Conservation (phyloP, 140 eudicot genomes). For the Bidens hawaiensis region DNA sequence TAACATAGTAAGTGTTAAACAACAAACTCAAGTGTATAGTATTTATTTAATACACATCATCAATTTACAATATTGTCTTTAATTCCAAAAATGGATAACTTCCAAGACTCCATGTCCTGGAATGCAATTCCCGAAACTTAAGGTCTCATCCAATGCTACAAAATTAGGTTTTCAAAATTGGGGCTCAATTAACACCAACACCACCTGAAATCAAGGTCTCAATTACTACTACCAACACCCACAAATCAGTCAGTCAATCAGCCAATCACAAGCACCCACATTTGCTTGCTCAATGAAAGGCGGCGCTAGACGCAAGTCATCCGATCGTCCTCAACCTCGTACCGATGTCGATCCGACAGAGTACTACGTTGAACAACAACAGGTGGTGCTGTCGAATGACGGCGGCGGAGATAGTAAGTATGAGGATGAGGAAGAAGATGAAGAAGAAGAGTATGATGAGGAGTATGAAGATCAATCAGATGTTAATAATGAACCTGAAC, state of each 20-base stretch:
- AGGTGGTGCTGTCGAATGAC: constrained; percentile 22
- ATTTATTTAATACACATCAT: too few relatives aligned
- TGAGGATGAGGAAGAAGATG: constrained; percentile 35
- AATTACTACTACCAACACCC: neutral
- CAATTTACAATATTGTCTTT: too few relatives aligned
- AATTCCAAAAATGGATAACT: too few relatives aligned
- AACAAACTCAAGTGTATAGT: too few relatives aligned
- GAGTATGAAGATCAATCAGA: constrained; percentile 30
- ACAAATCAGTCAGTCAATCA: too few relatives aligned
- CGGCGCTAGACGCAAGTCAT: constrained; percentile 21
- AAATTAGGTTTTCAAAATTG: constrained; percentile 23
- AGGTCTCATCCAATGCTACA: too few relatives aligned
- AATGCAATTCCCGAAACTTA: neutral
- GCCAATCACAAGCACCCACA: neutral
- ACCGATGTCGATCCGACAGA: constrained; percentile 12
- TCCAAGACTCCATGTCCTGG: neutral
- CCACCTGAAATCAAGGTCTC: constrained; percentile 7
- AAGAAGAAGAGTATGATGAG: constrained; percentile 32
- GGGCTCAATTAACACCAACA: constrained; percentile 18
- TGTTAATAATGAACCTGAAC: constrained; percentile 23
- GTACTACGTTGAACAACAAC: constrained; percentile 15
- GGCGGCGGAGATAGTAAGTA: constrained; percentile 11
- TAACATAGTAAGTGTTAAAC: too few relatives aligned
- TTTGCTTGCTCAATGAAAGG: constrained; percentile 10
- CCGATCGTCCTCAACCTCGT: constrained; percentile 19